Conservation (phyloP, 306 rosid genomes). For the Pyrus bretschneideri region DNA sequence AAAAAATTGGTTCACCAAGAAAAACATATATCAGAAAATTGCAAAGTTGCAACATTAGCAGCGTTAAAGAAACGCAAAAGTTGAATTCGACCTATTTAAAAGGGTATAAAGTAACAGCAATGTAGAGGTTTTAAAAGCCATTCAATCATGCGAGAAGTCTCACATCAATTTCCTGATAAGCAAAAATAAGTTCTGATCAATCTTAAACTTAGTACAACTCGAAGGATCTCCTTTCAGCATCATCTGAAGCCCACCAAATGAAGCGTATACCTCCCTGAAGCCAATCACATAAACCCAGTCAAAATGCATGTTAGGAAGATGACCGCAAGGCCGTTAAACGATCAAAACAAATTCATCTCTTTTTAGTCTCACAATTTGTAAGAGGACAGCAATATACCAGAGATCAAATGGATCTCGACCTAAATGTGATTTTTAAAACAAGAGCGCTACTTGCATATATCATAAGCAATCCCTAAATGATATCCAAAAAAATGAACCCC, state of each 20-base stretch:
- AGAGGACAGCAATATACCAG: not conserved
- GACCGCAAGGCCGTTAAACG: not conserved
- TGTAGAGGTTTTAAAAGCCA: not conserved
- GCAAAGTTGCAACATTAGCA: not conserved
- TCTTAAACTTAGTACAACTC: constrained; percentile 45
- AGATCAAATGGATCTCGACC: not conserved
- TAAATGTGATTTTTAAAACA: not conserved
- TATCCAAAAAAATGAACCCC: not conserved
- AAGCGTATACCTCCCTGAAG: constrained; percentile 63
- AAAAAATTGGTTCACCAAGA: not conserved
- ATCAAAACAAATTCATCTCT: not conserved
- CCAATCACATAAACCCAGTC: constrained; percentile 11
- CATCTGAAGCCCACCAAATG: constrained; percentile 92
- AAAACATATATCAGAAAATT: not conserved
- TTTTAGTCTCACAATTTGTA: not conserved
- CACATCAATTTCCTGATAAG: constrained; percentile 55
- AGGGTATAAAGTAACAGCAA: not conserved
- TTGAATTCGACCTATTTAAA: not conserved
- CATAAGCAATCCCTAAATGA: not conserved
- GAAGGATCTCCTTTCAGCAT: constrained; percentile 62
- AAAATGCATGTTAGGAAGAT: not conserved
- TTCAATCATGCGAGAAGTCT: not conserved
- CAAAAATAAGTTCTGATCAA: constrained; percentile 64
- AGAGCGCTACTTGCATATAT: not conserved
- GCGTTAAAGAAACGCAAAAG: not conserved